A percentile compares a stretch with the other conserved stretches of the same genome.
These are phyloP conservation scores for Stephania cephalantha DNA, from an alignment of 164 flowering plant species.

Conservation along the genomic window DNA sequence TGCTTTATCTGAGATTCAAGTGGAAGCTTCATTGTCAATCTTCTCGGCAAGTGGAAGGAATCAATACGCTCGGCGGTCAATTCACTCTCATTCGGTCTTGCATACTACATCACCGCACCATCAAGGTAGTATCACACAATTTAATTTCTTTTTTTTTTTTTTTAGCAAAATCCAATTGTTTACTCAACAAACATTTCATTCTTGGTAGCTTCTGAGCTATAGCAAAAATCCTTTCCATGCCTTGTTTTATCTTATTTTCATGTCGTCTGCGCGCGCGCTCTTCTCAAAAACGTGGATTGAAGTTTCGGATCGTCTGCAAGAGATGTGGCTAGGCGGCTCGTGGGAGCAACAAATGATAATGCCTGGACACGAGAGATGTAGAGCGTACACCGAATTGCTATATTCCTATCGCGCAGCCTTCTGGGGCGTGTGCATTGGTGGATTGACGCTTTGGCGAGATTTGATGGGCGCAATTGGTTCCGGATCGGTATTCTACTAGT, in stretches of 20 bases:
- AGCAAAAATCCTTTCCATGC: slow-evolving; percentile 33
- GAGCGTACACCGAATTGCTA: slow-evolving; percentile 6
- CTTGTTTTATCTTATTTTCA: slow-evolving; percentile 55
- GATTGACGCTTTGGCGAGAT: slow-evolving; percentile 10
- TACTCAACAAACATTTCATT: neutral
- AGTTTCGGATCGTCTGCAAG: slow-evolving; percentile 76
- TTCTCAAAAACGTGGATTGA: slow-evolving; percentile 80
- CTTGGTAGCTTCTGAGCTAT: slow-evolving; percentile 2
- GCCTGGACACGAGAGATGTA: slow-evolving; percentile 11
- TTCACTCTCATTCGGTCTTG: slow-evolving; percentile 7
- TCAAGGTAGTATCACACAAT: slow-evolving; percentile 3
- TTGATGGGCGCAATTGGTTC: slow-evolving; percentile 6
- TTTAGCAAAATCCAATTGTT: neutral
- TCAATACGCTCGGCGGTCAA: slow-evolving; percentile 9
- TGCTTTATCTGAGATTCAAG: slow-evolving; percentile 10
- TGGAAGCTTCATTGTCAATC: slow-evolving; percentile 12
- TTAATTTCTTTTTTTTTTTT: neutral
- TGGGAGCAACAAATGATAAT: slow-evolving; percentile 11
- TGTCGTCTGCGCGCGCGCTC: slow-evolving; percentile 70
- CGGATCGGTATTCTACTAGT: slow-evolving; percentile 4
- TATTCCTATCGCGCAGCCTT: slow-evolving; percentile 7
- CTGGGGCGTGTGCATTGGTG: slow-evolving; percentile 9
- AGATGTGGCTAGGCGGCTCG: slow-evolving; percentile 47
- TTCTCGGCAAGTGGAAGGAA: slow-evolving; percentile 7
- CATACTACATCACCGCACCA: neutral